phyloP scores from a whole-genome alignment of 192 early-diverging fungal genomes.

The Spizellomyces punctatus region DNA sequence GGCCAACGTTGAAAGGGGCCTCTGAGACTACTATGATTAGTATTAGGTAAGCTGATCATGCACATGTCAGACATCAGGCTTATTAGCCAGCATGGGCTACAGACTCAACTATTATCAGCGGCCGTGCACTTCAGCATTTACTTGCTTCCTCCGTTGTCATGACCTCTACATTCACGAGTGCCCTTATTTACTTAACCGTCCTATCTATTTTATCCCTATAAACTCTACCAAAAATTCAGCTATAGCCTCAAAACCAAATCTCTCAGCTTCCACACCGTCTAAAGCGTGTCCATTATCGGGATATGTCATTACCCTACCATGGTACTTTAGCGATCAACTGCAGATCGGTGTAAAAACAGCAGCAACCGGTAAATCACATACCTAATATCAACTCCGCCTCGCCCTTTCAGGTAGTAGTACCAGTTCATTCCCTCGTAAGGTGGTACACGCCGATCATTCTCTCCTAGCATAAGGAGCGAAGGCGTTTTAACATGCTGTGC shows the following conservation, averaged over 20 bases:
- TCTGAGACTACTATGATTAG: too few species aligned
- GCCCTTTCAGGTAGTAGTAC: constrained; percentile 24
- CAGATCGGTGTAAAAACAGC: not conserved
- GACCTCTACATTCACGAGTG: too few species aligned
- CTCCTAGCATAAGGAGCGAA: constrained; percentile 67
- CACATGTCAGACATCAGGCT: too few species aligned
- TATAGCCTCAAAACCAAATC: constrained; percentile 38
- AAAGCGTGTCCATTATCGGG: constrained; percentile 45
- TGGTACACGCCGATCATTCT: constrained; percentile 73
- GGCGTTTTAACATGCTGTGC: constrained; percentile 62
- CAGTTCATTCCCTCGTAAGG: constrained; percentile 57
- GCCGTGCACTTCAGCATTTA: too few species aligned
- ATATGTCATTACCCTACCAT: constrained; percentile 27
- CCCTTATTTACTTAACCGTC: too few species aligned
- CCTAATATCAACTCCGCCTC: constrained; percentile 31
- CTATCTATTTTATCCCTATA: not conserved
- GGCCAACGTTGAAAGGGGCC: too few species aligned
- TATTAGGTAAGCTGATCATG: too few species aligned
- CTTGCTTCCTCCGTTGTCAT: too few species aligned
- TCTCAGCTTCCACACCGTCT: constrained; percentile 49
- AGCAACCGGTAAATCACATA: not conserved
- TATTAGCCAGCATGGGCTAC: too few species aligned
- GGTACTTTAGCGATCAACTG: not conserved
- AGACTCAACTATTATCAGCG: too few species aligned
- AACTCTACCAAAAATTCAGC: constrained; percentile 35